These are phyloP conservation scores for Punctularia strigosozonata DNA, from an alignment of 768 basidiomycete genomes.

Conservation along the genomic window DNA sequence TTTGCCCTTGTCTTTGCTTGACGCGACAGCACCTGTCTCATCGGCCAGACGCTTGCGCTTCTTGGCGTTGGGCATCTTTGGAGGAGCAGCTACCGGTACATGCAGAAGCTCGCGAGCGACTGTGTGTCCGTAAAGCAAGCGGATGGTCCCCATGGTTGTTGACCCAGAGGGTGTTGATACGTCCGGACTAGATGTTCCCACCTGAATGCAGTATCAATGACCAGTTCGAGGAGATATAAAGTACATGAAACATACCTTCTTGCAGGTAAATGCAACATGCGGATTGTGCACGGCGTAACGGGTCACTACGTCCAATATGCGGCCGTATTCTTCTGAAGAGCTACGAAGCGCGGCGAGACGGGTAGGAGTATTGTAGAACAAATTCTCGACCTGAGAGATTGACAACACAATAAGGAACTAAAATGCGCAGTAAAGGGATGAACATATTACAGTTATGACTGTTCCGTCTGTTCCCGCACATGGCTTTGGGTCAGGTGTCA, in stretches of 20 bases:
- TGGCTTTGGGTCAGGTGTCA: constrained; percentile 69
- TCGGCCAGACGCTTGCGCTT: constrained; percentile 10
- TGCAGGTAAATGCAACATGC: constrained; percentile 78
- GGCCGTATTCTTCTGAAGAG: constrained; percentile 81
- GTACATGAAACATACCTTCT: constrained; percentile 46
- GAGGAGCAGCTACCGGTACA: constrained; percentile 13
- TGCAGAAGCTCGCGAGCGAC: constrained; percentile 68
- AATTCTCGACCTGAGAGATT: constrained; percentile 71
- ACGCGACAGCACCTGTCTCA: too few relatives aligned
- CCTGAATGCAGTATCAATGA: constrained; percentile 27
- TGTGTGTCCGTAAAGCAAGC: constrained; percentile 68
- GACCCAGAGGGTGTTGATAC: constrained; percentile 69
- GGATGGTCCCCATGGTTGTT: constrained; percentile 56
- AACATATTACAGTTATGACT: constrained; percentile 54
- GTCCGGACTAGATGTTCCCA: constrained; percentile 64
- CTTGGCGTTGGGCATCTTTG: constrained; percentile 24
- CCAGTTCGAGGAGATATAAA: not conserved
- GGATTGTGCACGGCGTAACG: constrained; percentile 94
- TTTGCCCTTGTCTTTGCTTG: constrained; percentile 17
- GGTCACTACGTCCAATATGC: constrained; percentile 85
- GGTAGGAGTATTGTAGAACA: constrained; percentile 89
- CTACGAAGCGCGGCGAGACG: constrained; percentile 78
- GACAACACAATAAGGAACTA: not conserved
- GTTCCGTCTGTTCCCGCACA: constrained; percentile 95
- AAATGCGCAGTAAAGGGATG: not conserved